Evolutionary conservation across 257 asterid genomes (phyloP), one percentile per base, ranked within the genome.

Genomic region (Salvia rosmarinus): DNA sequence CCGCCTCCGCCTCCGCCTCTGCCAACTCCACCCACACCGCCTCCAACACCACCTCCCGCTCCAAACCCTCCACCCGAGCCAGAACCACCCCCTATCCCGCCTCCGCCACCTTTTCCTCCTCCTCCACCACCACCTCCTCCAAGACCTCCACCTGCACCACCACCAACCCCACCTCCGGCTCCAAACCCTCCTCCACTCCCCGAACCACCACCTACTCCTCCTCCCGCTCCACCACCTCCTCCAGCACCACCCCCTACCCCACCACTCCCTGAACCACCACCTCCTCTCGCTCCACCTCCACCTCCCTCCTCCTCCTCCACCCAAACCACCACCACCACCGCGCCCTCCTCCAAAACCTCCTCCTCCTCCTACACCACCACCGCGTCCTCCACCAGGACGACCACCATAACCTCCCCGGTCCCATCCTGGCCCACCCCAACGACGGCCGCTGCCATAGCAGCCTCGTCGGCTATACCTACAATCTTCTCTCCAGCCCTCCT

Each of bases 401-500:
- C 81, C 73, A 2, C 81, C 81, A 7, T 46, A 51, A 12, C 77
- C 77, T 20, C 77, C 77, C 0, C 84, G 6, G 3, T 77, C 77
- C 2, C 75, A 78, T 11, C 80, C 51, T 8, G 57, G 73, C 1
- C 83, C 80, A 32, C 84, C 84, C 40, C 46, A 76, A n/a, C 81
- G 75, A 0, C 84, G 17, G 3, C 84, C 81, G 32, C 84, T 73
- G 7, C 84, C 81, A 3, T 68, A 75, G 71, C 86, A 82, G 1
- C 86, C 86, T 10, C 84, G 65, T 17, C 87, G 71, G 17, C 84
- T 82, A 46, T 35, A 82, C 28, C 87, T 68, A 16, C 87, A 82
- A 20, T 77, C 82, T 55, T 79, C 71, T 59, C 84, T 74, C 80
- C 80, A 82, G 3, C 1, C 75, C 4, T 59, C 76, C 78, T 74